These are phyloP conservation scores for Calonectria fujianensis DNA, from an alignment of 2,329 filamentous ascomycete genomes.

Conservation along the genomic window DNA sequence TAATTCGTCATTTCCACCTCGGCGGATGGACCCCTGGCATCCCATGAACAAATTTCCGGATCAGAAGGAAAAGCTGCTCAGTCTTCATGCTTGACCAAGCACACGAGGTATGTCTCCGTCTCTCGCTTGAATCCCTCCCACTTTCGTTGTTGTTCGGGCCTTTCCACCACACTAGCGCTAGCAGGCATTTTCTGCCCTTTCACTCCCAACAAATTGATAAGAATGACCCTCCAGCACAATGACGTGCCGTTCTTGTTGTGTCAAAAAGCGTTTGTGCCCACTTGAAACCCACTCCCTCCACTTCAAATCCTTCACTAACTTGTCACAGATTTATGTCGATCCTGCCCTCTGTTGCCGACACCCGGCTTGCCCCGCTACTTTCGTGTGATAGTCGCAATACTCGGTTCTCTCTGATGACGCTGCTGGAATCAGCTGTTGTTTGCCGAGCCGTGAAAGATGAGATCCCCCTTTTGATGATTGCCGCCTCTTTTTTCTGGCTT, in stretches of 20 bases:
- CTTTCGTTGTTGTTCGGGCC: neutral
- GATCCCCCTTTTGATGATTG: neutral
- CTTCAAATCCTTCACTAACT: neutral
- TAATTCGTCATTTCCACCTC: neutral
- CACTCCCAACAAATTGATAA: neutral
- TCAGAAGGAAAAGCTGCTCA: neutral
- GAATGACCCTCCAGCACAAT: constrained; percentile 5
- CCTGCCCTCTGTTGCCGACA: neutral
- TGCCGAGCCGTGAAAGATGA: neutral
- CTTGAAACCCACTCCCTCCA: constrained; percentile 24
- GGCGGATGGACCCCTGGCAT: neutral
- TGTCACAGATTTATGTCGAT: constrained; percentile 2
- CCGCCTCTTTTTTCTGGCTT: neutral
- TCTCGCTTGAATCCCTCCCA: neutral
- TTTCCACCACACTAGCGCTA: neutral
- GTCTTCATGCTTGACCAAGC: neutral
- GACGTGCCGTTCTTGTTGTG: neutral
- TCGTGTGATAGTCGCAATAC: neutral
- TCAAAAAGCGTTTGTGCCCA: constrained; percentile 12
- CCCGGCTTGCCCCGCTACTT: neutral
- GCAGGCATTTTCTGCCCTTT: neutral
- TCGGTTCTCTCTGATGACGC: neutral
- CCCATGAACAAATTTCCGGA: constrained; percentile 6
- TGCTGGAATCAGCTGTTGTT: neutral
- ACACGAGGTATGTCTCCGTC: neutral